Base-by-base conservation (phyloP, 2,329 filamentous ascomycete species). In the Beauveria australis region DNA sequence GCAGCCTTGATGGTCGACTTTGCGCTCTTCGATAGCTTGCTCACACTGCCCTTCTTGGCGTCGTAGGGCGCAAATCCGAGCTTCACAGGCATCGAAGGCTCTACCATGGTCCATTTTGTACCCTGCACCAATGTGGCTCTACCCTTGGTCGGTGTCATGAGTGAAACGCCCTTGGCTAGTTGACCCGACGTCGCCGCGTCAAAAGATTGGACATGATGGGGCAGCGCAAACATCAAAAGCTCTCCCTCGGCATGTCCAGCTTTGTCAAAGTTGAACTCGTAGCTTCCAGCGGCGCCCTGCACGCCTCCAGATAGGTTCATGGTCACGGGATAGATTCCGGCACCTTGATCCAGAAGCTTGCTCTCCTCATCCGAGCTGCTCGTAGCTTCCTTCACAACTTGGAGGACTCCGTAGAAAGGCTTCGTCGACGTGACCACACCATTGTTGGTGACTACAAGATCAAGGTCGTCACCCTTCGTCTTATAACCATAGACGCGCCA, bases 141-240 rank as follows among this genome's bases (percentile, higher is more conserved):
- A 12, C 94, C 94, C 74, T 97, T 97, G 22, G 91, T 96, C 0
- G 91, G 89, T 0, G 91, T 93, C 61, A 87, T 83, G 57, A 97
- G 76, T 64, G 82, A 78, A 1, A 94, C 71, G 5, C 26, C 49
- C 5, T 76, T 82, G 8, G 78, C 76, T 26, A 78, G 75, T 12
- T 75, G 75, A 9, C 84, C 84, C 41, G 66, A 68, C 2, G 82
- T 85, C 1, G 73, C 73, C 1, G 72, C 66, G 65, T 91, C 84
- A 63, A 97, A 92, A 0, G 89, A 91, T 37, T 85, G 77, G 3
- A 91, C 71, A 66, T 97, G 94, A 72, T 97, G 94, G 24, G 92
- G 91, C 53, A 99, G 76, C 18, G 89, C 90, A 71, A 89, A 97
- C 87, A 96, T 94, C 64, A 94, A 78, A 24, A 96, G 77, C 62